Percentiles rank a stretch among this genome's conserved stretches.
These are phyloP conservation scores for Suhomyces canberraensis DNA, from an alignment of 805 yeast species.

Conservation along the genomic window DNA sequence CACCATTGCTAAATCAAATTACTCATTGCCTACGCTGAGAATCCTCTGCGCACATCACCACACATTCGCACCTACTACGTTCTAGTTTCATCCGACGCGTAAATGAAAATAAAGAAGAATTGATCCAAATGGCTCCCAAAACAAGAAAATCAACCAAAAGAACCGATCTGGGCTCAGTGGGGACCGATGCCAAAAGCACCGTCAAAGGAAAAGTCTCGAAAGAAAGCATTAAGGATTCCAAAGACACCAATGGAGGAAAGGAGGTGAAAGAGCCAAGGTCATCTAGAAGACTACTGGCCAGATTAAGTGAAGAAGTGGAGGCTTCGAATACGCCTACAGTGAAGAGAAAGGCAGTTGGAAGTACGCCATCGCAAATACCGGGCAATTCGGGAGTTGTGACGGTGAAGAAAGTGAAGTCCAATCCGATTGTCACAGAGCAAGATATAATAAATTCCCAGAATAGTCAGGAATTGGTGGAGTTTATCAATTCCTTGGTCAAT, in stretches of 20 bases:
- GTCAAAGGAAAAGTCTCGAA: no score
- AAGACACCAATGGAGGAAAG: not conserved
- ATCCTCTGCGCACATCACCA: no score
- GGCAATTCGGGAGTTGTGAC: not conserved
- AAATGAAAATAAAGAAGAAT: no score
- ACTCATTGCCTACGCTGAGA: no score
- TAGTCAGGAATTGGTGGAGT: conserved; percentile 23
- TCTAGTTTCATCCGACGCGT: no score
- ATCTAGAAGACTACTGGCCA: not conserved
- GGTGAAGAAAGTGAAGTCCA: conserved; percentile 5
- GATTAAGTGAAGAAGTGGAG: not conserved
- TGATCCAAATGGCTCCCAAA: conserved; percentile 10
- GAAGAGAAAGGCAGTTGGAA: conserved; percentile 1
- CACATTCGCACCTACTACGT: no score
- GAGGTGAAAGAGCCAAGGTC: not conserved
- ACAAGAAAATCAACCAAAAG: no score
- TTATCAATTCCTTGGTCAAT: conserved; percentile 29
- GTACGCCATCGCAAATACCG: not conserved
- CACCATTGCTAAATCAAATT: no score
- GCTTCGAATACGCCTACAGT: conserved; percentile 2
- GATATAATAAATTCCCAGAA: conserved; percentile 28
- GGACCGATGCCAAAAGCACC: no score
- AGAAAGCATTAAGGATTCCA: no score
- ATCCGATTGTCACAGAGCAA: conserved; percentile 22
- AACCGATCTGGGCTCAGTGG: no score